phyloP scores from a whole-genome alignment of 768 basidiomycete species.

The Myochromella boudieri region DNA sequence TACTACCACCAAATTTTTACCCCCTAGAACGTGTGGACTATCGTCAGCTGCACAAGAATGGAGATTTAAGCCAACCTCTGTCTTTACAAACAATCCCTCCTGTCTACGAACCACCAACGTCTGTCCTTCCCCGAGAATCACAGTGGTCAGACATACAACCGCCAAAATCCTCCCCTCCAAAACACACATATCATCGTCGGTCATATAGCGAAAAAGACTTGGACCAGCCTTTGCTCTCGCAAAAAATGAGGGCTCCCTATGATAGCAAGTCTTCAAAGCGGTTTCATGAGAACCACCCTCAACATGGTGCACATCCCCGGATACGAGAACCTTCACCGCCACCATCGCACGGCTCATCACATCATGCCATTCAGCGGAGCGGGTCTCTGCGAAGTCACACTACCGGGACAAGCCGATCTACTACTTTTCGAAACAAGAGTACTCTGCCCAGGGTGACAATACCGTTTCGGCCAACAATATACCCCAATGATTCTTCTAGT shows the following conservation, averaged over 20 bases:
- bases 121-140: constrained; percentile 34
- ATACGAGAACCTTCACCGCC: no score
- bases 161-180: no score
- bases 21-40: constrained; percentile 26
- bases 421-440: constrained; percentile 20
- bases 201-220: no score
- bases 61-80: no score
- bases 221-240: no score
- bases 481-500: constrained; percentile 61
- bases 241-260: constrained; percentile 37
- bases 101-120: constrained; percentile 38
- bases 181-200: no score
- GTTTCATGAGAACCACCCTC: constrained; percentile 13
- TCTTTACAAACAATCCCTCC: constrained; percentile 34
- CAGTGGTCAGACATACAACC: no score
- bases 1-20: no score
- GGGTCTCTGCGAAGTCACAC: constrained; percentile 28
- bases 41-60: no score
- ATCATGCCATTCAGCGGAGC: constrained; percentile 19
- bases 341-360: no score
- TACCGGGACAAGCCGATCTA: constrained; percentile 22
- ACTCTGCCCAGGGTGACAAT: constrained; percentile 14
- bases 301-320: constrained; percentile 1
- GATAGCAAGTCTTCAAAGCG: constrained; percentile 31
- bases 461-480: constrained; percentile 24